Conservation (phyloP, 139 green algal genomes). For the Helicosporidium sp. region DNA sequence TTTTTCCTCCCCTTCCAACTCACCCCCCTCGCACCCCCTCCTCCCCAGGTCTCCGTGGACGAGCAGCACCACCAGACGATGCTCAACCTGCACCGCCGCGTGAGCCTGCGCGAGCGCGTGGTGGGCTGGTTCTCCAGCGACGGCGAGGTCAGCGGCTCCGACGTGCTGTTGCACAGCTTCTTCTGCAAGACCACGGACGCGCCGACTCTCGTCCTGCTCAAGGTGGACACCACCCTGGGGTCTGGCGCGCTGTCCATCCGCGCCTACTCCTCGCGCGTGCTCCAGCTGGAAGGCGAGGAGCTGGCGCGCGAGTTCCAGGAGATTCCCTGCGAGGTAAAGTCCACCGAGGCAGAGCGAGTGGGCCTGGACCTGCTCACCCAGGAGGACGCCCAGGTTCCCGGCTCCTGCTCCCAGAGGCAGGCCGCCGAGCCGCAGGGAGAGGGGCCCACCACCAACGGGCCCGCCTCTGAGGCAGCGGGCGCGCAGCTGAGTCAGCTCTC, state of each 20-base stretch:
- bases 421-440: constrained; percentile 40
- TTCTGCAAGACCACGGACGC: constrained; percentile 48
- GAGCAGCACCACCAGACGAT: constrained; percentile 86
- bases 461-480: too few relatives aligned
- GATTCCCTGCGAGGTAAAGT: constrained; percentile 51
- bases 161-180: constrained; percentile 82
- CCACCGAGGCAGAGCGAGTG: constrained; percentile 52
- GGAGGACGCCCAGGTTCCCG: too few relatives aligned
- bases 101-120: constrained; percentile 62
- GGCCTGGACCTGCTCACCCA: constrained; percentile 6
- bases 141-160: constrained; percentile 41
- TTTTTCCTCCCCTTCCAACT: too few relatives aligned
- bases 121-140: constrained; percentile 88
- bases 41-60: constrained; percentile 72
- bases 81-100: constrained; percentile 68
- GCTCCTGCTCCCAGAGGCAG: too few relatives aligned
- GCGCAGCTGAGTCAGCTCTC: too few relatives aligned
- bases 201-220: constrained; percentile 58
- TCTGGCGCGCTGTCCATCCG: constrained; percentile 29
- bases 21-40: too few relatives aligned
- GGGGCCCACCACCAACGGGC: too few relatives aligned
- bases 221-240: constrained; percentile 58
- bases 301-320: constrained; percentile 78
- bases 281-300: constrained; percentile 23
- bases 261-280: constrained; percentile 46